Base-by-base conservation (phyloP, 768 basidiomycete genomes). In the Coprinellus micaceus region DNA sequence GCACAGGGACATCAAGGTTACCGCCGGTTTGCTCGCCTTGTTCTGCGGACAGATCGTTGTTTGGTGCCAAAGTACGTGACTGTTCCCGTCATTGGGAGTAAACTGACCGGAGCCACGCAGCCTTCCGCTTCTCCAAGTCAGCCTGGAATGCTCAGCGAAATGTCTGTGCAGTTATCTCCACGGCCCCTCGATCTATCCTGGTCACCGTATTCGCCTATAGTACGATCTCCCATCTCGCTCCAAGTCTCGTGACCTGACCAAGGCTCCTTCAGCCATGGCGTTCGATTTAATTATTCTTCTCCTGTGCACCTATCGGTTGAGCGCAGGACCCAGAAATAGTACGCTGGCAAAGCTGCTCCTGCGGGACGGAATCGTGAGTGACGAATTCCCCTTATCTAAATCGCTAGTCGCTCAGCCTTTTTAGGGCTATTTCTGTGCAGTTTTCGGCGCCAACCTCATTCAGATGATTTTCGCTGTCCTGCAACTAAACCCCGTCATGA, bases 401-500 rank as follows among this genome's bases (percentile, higher is more conserved):
- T 46, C 22, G 36, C 13, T 49, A 6, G 15, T n/a, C 5, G 26
- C 7, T 2, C 24, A 40, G 52, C 29, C n/a, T n/a, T n/a, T 26
- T 13, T 46, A 71, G 68, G 61, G 54, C 9, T 73, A 73, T 51
- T 73, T 71, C 61, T 68, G 65, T 37, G 65, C 66, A 44, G 70
- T 64, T 13, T 73, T 71, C 49, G 65, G 62, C 29, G 70, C 70
- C 43, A 73, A 73, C 57, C 60, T 73, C 21, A 53, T 71, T 1
- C 71, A 69, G 54, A 73, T 67, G 24, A 57, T 73, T 54, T 63
- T 71, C 52, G 70, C 69, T 4, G 50, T 63, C 5, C 63, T 73
- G 3, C 64, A 65, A 2, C 60, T 69, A 24, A 71, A 73, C 51
- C 71, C 71, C 10, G 68, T 71, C 21, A 69, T 73, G 68, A 71